Evolutionary conservation across 2,329 filamentous ascomycete species (phyloP).

Genomic region (Diaporthe caulivora): DNA sequence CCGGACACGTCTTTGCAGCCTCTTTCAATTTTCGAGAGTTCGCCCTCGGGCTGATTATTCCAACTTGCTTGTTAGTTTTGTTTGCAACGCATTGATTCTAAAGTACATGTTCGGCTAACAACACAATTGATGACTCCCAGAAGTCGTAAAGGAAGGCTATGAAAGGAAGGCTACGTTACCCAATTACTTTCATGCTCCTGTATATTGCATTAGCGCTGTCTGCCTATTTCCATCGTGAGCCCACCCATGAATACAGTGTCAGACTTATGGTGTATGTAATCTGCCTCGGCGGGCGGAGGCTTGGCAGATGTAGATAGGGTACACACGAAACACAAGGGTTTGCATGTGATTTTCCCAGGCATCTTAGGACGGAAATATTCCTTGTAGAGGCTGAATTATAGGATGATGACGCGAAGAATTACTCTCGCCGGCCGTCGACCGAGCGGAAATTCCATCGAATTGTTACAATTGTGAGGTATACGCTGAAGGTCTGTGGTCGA

Average conservation of each 20-base stretch:
- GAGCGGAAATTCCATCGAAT: neutral
- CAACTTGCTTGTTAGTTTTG: too few relatives aligned
- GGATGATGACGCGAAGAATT: constrained; percentile 1
- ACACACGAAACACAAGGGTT: neutral
- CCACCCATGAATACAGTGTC: neutral
- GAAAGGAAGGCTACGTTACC: too few relatives aligned
- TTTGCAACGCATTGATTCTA: too few relatives aligned
- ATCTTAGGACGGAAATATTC: neutral
- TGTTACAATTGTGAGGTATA: neutral
- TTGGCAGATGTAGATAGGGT: neutral
- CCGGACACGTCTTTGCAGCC: too few relatives aligned
- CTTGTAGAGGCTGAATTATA: neutral
- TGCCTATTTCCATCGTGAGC: neutral
- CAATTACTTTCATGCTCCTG: too few relatives aligned
- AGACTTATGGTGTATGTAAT: neutral
- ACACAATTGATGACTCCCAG: too few relatives aligned
- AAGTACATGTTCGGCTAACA: too few relatives aligned
- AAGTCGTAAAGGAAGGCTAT: too few relatives aligned
- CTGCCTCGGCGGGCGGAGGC: neutral
- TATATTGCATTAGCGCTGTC: neutral
- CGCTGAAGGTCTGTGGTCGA: neutral
- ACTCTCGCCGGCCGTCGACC: neutral
- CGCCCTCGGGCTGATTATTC: too few relatives aligned
- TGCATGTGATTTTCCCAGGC: neutral
- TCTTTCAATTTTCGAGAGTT: too few relatives aligned